Conservation (phyloP, 768 basidiomycete genomes). For the Naganishia randhawae region DNA sequence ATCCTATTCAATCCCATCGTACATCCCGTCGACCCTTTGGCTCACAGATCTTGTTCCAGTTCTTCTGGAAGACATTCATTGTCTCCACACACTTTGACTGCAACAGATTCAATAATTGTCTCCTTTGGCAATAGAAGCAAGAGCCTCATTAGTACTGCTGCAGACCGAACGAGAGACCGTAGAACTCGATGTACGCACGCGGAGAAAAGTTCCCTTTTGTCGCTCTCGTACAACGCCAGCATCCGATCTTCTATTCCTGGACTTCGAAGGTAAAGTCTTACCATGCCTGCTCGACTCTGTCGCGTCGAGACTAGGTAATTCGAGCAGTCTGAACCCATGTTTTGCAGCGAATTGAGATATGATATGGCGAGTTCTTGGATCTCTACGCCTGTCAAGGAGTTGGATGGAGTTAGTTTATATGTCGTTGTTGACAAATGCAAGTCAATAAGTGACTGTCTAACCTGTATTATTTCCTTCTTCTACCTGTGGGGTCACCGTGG, state of each 20-base stretch:
- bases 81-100: constrained; percentile 27
- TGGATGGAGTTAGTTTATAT: not conserved
- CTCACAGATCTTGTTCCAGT: constrained; percentile 28
- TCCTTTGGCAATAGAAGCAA: not conserved
- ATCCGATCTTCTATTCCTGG: constrained; percentile 26
- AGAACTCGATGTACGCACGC: constrained; percentile 9
- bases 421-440: not conserved
- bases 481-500: constrained; percentile 23
- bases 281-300: constrained; percentile 14
- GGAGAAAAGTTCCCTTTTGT: constrained; percentile 15
- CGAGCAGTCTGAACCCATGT: constrained; percentile 24
- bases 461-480: constrained; percentile 31
- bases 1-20: constrained; percentile 19
- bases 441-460: not conserved
- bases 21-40: constrained; percentile 24
- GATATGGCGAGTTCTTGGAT: constrained; percentile 26
- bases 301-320: constrained; percentile 21
- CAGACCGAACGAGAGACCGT: not conserved
- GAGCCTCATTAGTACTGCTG: not conserved
- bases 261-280: constrained; percentile 14
- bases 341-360: constrained; percentile 25
- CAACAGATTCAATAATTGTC: constrained; percentile 19
- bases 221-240: constrained; percentile 23
- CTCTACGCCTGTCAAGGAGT: constrained; percentile 17
- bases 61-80: constrained; percentile 25